phyloP scores from a whole-genome alignment of 2,329 filamentous ascomycete species.

The Botrytis aclada region DNA sequence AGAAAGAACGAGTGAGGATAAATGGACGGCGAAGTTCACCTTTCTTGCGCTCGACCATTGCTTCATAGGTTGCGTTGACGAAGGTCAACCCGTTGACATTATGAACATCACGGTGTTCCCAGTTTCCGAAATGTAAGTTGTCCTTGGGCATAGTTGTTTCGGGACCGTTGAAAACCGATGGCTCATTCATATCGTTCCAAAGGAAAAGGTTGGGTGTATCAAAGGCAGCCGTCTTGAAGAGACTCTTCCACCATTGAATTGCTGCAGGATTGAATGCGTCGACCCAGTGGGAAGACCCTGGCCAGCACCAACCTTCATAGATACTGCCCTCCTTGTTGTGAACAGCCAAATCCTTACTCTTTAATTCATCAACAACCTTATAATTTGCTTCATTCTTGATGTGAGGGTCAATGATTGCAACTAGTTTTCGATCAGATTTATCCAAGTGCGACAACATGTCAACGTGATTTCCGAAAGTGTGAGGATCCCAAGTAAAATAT shows the following conservation, averaged over 20 bases:
- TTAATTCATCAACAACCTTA: slow-evolving; percentile 73
- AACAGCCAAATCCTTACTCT: slow-evolving; percentile 77
- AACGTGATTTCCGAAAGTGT: slow-evolving; percentile 82
- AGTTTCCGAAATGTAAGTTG: slow-evolving; percentile 84
- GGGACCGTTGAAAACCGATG: slow-evolving; percentile 96
- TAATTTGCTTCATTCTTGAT: slow-evolving; percentile 91
- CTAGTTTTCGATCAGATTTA: slow-evolving; percentile 80
- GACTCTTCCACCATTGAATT: slow-evolving; percentile 81
- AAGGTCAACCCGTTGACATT: slow-evolving; percentile 95
- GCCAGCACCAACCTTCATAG: slow-evolving; percentile 99
- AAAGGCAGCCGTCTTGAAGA: slow-evolving; percentile 88
- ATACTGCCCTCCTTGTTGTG: slow-evolving; percentile 85
- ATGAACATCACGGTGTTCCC: slow-evolving; percentile 97
- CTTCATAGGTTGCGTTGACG: slow-evolving; percentile 89
- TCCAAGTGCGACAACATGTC: slow-evolving; percentile 87
- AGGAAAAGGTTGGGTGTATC: slow-evolving; percentile 90
- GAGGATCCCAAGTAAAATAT: slow-evolving; percentile 95
- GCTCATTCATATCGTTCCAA: slow-evolving; percentile 99
- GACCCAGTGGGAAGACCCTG: slow-evolving; percentile 92
- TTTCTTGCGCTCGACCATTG: slow-evolving; percentile 78
- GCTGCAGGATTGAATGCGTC: slow-evolving; percentile 94
- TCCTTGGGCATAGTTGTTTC: slow-evolving; percentile 99
- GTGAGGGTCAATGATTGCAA: slow-evolving; percentile 93
- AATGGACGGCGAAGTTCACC: slow-evolving; percentile 85
- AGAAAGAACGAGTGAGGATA: slow-evolving; percentile 89